phyloP scores from a whole-genome alignment of 495 filamentous ascomycete genomes.

The Emericellopsis terricola region DNA sequence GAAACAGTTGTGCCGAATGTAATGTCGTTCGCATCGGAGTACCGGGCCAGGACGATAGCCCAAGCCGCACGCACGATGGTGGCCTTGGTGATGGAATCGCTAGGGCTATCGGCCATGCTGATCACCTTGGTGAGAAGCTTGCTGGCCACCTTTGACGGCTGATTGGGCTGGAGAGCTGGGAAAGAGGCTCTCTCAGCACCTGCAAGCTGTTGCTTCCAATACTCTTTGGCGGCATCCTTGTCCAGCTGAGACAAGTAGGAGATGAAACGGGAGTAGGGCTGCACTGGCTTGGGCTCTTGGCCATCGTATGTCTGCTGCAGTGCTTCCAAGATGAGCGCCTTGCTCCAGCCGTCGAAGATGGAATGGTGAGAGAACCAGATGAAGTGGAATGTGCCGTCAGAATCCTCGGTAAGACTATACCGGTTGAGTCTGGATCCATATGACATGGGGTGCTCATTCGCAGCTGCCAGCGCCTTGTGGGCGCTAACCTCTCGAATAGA shows the following conservation, averaged over 20 bases:
- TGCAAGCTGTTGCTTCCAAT: background rate
- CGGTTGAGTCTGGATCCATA: background rate
- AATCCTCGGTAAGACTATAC: slow-evolving; percentile 15
- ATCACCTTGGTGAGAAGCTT: no score
- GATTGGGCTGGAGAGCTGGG: no score
- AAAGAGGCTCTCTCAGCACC: background rate
- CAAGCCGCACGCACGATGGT: slow-evolving; percentile 29
- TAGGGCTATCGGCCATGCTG: no score
- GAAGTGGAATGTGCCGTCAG: slow-evolving; percentile 15
- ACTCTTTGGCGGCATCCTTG: background rate
- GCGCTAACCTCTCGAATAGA: background rate
- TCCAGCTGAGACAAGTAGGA: background rate
- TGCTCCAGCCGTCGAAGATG: slow-evolving; percentile 5
- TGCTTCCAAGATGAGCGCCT: background rate
- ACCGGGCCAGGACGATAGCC: slow-evolving; percentile 18
- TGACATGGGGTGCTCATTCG: background rate
- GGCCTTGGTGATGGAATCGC: no score
- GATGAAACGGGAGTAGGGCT: background rate
- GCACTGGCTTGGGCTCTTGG: background rate
- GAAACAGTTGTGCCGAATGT: slow-evolving; percentile 29
- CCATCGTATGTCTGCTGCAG: slow-evolving; percentile 1
- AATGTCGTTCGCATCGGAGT: slow-evolving; percentile 20
- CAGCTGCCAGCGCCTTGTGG: background rate
- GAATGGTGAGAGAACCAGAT: slow-evolving; percentile 4
- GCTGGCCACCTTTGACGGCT: slow-evolving; percentile 4